Conservation (phyloP, 805 yeast species). For the Kregervanrija fluxuum region DNA sequence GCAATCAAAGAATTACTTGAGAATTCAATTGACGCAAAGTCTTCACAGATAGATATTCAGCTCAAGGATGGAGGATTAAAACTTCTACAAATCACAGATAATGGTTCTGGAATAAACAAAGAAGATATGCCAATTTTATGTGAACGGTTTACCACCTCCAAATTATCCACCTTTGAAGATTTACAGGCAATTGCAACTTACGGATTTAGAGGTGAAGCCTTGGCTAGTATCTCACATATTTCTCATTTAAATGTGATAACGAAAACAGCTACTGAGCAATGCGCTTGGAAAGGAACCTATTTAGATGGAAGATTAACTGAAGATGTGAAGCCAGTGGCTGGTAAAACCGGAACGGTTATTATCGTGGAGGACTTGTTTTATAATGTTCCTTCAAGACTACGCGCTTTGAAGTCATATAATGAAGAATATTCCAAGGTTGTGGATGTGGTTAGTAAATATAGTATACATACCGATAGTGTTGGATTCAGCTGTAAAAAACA, state of each 20-base stretch:
- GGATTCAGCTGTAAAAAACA: slow-evolving; percentile 75
- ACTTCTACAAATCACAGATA: slow-evolving; percentile 78
- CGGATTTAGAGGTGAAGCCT: slow-evolving; percentile 96
- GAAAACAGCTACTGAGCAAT: slow-evolving; percentile 47
- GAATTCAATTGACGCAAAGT: slow-evolving; percentile 82
- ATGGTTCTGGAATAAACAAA: slow-evolving; percentile 73
- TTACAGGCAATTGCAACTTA: slow-evolving; percentile 64
- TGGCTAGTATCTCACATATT: slow-evolving; percentile 89
- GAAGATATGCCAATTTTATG: slow-evolving; percentile 78
- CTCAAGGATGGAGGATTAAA: slow-evolving; percentile 93
- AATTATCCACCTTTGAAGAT: slow-evolving; percentile 68
- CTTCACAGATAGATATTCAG: slow-evolving; percentile 66
- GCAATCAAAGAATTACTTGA: slow-evolving; percentile 91
- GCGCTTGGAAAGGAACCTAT: slow-evolving; percentile 71
- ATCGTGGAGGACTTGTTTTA: slow-evolving; percentile 84
- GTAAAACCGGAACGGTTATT: slow-evolving; percentile 79
- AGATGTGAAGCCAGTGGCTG: slow-evolving; percentile 73
- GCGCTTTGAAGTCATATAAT: slow-evolving; percentile 53
- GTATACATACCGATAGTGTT: slow-evolving; percentile 61
- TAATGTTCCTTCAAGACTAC: slow-evolving; percentile 73
- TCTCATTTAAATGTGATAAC: slow-evolving; percentile 77
- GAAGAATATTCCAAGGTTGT: slow-evolving; percentile 75
- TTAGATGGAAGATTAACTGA: slow-evolving; percentile 50
- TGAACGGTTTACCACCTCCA: slow-evolving; percentile 89
- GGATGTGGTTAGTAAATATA: slow-evolving; percentile 78